These are phyloP conservation scores for Akanthomyces lecanii DNA, from an alignment of 2,329 filamentous ascomycete species.

Conservation along the genomic window DNA sequence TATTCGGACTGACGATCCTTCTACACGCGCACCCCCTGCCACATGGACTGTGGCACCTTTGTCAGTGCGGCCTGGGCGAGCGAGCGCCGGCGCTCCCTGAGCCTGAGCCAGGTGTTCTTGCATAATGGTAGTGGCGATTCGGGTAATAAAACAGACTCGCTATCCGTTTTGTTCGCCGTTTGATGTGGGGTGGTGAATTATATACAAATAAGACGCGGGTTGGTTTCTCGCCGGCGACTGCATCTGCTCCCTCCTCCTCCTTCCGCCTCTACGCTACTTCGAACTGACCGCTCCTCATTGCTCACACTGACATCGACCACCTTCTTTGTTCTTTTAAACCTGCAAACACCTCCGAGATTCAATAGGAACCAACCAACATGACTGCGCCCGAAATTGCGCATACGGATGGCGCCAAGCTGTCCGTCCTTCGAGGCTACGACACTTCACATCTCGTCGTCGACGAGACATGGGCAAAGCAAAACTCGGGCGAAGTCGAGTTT, in stretches of 20 bases:
- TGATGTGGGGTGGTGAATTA: not conserved
- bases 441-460: conserved; percentile 16
- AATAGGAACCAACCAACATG: not conserved
- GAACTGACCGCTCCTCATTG: not conserved
- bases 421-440: conserved; percentile 11
- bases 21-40: not conserved
- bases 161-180: not conserved
- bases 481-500: conserved; percentile 4
- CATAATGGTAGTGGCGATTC: not conserved
- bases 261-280: not conserved
- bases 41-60: not conserved
- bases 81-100: not conserved
- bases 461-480: conserved; percentile 1
- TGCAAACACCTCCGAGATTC: not conserved
- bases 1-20: not conserved
- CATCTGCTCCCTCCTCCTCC: not conserved
- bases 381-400: not conserved
- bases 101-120: not conserved
- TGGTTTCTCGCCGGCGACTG: not conserved
- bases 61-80: conserved; percentile 7
- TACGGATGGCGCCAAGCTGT: conserved; percentile 12
- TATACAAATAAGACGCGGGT: too few species aligned
- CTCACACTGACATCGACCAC: too few species aligned
- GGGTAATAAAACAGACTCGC: not conserved
- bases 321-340: not conserved